Evolutionary conservation across 352 stramenopile genomes (phyloP), one percentile per base, ranked within the genome.

Genomic region (Saprolegnia diclina): DNA sequence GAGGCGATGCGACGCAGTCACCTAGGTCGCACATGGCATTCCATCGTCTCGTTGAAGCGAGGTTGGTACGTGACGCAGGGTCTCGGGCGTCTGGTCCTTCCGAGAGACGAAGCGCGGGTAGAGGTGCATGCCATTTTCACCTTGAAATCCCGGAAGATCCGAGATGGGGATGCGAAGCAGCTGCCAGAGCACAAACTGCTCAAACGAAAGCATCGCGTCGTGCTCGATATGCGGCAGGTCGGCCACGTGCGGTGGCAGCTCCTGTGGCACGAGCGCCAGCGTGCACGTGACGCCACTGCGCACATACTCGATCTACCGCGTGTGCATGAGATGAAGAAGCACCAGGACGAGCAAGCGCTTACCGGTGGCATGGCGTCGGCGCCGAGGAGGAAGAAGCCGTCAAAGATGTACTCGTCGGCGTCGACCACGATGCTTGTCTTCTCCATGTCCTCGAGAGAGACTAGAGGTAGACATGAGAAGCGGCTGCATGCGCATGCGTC

Each of bases 351-450:
- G 56, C 54, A 56, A 66, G 92, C 87, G 71, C 85, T 79, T 14
- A 85, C 81, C 19, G 92, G 72, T 10, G 79, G 76, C 38, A 65
- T 65, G 4, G 88, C 74, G 38, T 79, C 74, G 24, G 93, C 85
- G 46, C 78, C 91, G 18, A 95, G 75, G 62, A 95, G 65, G 76
- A 90, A 93, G 67, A 94, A 94, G 40, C 87, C 87, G 56, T 95
- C 87, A 59, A 95, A 95, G 29, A 92, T 67, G 66, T 91, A 92
- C 24, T 89, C 74, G 29, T 76, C 75, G 35, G 78, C 74, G 19
- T 83, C 76, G n/a, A 85, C 76, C 35, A 82, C 73, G 44, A 94
- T 80, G 18, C 81, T 81, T 21, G 87, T 93, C 77, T 92, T 90
- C 22, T 72, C 79, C 42, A n/a, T n/a, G 18, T n/a, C 18, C 42